Conservation (phyloP, 164 flowering plant genomes). For the Magnolia sinica region DNA sequence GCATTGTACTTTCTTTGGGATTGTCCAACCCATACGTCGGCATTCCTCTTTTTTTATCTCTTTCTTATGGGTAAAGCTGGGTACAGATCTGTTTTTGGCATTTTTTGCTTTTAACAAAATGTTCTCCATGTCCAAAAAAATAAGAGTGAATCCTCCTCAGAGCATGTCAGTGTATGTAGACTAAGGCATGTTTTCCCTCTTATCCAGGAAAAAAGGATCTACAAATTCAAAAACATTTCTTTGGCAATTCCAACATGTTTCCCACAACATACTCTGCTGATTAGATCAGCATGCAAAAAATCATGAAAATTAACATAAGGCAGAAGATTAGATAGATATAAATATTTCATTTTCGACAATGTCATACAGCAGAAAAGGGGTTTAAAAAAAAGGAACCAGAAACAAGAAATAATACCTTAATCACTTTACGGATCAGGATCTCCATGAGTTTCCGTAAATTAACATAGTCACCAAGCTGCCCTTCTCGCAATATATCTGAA, state of each 20-base stretch:
- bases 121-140: no score
- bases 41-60: no score
- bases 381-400: no score
- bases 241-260: neutral
- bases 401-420: constrained; percentile 52
- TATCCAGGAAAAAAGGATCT: neutral
- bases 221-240: neutral
- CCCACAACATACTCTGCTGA: neutral
- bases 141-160: no score
- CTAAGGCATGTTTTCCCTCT: neutral
- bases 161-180: no score
- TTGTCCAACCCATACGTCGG: no score
- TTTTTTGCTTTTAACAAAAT: no score
- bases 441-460: constrained; percentile 75
- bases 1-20: no score
- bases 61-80: no score
- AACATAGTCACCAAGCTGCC: constrained; percentile 93
- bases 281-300: neutral
- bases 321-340: neutral
- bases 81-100: no score
- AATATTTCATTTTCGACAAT: neutral
- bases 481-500: constrained; percentile 85
- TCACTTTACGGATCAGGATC: constrained; percentile 75
- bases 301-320: neutral
- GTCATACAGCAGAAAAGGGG: neutral